Conservation (phyloP, 352 stramenopile species). For the Phytophthora aleatoria region DNA sequence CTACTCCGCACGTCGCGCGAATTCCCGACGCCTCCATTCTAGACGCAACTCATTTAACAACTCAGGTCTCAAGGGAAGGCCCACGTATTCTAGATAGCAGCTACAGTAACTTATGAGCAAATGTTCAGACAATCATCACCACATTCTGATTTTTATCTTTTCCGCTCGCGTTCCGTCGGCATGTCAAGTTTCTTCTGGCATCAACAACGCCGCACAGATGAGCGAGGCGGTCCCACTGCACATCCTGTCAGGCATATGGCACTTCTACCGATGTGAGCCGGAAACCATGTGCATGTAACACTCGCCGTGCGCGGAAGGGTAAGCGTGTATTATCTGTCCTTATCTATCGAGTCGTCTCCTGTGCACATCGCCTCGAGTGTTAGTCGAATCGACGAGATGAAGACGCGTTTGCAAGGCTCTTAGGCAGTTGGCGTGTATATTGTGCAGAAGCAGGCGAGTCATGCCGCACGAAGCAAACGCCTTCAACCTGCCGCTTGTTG, state of each 20-base stretch:
- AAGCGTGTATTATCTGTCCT: conserved; percentile 13
- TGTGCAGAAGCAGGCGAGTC: conserved; percentile 24
- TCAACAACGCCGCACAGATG: not conserved
- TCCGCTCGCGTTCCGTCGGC: not conserved
- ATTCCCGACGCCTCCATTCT: conserved; percentile 80
- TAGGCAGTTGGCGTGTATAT: conserved; percentile 10
- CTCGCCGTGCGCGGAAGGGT: not conserved
- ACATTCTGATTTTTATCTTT: not conserved
- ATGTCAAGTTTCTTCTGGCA: conserved; percentile 2
- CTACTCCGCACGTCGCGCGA: conserved; percentile 82
- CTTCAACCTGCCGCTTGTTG: conserved; percentile 23
- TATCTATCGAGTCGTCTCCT: conserved; percentile 24
- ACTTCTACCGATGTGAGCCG: conserved; percentile 10
- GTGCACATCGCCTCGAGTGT: not conserved
- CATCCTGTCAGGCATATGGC: conserved; percentile 20
- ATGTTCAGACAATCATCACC: conserved; percentile 13
- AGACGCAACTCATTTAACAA: conserved; percentile 33
- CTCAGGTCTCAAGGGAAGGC: conserved; percentile 30
- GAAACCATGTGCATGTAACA: conserved; percentile 16
- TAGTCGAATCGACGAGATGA: conserved; percentile 21
- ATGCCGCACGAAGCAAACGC: not conserved
- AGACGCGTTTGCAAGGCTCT: conserved; percentile 8
- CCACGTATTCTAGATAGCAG: conserved; percentile 36
- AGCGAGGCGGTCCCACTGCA: conserved; percentile 27
- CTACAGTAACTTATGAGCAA: conserved; percentile 30